Conservation (phyloP, 2,329 filamentous ascomycete genomes). For the Aspergillus sp. region DNA sequence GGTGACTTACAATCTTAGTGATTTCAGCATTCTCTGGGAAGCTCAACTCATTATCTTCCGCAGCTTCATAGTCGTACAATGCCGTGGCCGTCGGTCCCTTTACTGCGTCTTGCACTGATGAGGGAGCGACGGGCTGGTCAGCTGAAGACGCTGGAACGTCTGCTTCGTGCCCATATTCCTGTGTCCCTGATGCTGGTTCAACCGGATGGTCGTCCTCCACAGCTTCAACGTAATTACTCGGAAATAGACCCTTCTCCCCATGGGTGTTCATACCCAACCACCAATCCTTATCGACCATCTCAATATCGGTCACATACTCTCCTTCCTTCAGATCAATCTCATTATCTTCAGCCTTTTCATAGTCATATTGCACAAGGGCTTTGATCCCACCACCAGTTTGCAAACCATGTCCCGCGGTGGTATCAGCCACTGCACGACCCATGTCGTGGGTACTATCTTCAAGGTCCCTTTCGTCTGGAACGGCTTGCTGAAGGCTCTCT, state of each 20-base stretch:
- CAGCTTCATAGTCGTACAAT: slow-evolving; percentile 92
- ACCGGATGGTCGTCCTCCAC: slow-evolving; percentile 52
- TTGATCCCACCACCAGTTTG: slow-evolving; percentile 55
- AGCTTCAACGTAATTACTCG: slow-evolving; percentile 92
- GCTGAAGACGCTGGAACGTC: slow-evolving; percentile 31
- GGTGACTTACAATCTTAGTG: slow-evolving; percentile 60
- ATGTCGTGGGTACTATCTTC: slow-evolving; percentile 56
- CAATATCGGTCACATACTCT: slow-evolving; percentile 81
- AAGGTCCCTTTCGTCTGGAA: slow-evolving; percentile 59
- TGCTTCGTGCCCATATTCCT: slow-evolving; percentile 24
- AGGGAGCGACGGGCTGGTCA: slow-evolving; percentile 30
- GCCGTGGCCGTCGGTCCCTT: slow-evolving; percentile 67
- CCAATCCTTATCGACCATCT: slow-evolving; percentile 98
- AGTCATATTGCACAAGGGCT: slow-evolving; percentile 85
- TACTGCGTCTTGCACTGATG: slow-evolving; percentile 20
- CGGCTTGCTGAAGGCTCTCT: slow-evolving; percentile 54
- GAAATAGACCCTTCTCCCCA: slow-evolving; percentile 86
- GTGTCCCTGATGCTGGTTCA: slow-evolving; percentile 21
- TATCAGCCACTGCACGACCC: slow-evolving; percentile 54
- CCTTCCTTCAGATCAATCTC: slow-evolving; percentile 88
- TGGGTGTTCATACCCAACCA: slow-evolving; percentile 88
- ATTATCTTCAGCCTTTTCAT: slow-evolving; percentile 96
- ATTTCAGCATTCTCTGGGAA: slow-evolving; percentile 88
- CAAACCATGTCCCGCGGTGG: slow-evolving; percentile 43
- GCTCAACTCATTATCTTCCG: slow-evolving; percentile 79